Conservation (phyloP, 2,329 filamentous ascomycete species). For the Fusarium bulbicola region DNA sequence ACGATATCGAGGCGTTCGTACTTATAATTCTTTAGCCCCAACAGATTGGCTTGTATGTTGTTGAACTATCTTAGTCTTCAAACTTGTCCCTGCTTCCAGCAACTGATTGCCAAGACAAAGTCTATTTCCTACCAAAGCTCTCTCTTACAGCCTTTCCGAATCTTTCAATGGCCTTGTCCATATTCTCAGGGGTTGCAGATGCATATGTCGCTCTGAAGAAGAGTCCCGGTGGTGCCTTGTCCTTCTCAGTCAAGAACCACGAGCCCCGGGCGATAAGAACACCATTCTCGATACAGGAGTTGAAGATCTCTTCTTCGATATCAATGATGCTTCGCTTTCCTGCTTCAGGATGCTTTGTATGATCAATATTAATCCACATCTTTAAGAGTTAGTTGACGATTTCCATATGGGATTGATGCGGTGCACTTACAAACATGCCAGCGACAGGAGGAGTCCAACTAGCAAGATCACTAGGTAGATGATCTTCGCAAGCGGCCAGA, state of each 20-base stretch:
- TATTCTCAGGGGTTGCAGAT: conserved; percentile 75
- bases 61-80: neutral
- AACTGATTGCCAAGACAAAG: neutral
- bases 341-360: conserved; percentile 70
- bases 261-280: conserved; percentile 85
- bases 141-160: conserved; percentile 79
- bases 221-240: conserved; percentile 68
- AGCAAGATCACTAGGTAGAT: conserved; percentile 77
- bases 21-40: neutral
- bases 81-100: neutral
- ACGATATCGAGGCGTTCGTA: neutral
- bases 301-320: conserved; percentile 89
- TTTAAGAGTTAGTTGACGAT: conserved; percentile 40
- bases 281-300: conserved; percentile 76
- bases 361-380: conserved; percentile 79
- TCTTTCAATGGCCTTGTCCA: conserved; percentile 75
- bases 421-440: conserved; percentile 90
- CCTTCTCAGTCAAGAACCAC: conserved; percentile 86
- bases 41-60: neutral
- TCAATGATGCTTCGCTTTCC: conserved; percentile 63
- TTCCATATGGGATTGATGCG: neutral
- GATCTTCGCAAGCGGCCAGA: conserved; percentile 80
- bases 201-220: conserved; percentile 94
- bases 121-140: conserved; percentile 55
- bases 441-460: conserved; percentile 82